A percentile compares a stretch with the other conserved stretches of the same genome.
Conservation (phyloP, 768 basidiomycete species). For the Fomitopsis serialis region DNA sequence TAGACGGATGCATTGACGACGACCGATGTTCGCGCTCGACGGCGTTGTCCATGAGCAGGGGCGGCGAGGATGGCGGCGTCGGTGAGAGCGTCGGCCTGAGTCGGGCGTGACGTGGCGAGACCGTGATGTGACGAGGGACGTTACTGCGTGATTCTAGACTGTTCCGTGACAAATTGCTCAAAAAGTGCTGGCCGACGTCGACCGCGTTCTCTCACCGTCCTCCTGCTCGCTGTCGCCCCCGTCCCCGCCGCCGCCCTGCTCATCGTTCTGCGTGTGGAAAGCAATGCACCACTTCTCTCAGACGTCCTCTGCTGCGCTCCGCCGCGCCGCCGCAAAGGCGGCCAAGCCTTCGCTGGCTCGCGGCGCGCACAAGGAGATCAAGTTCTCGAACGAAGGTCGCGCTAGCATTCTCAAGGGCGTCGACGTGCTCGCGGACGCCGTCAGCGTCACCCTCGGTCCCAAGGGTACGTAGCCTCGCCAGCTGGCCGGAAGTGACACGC, state of each 20-base stretch:
- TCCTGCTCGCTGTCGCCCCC: conserved; percentile 6
- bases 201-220: conserved; percentile 11
- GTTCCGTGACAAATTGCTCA: conserved; percentile 25
- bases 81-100: neutral
- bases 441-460: conserved; percentile 93
- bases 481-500: conserved; percentile 11
- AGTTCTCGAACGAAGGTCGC: conserved; percentile 93
- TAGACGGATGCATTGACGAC: too few relatives aligned
- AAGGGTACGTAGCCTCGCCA: conserved; percentile 54
- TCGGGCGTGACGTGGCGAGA: neutral
- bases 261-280: neutral
- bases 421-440: conserved; percentile 94
- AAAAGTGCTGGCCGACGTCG: conserved; percentile 11
- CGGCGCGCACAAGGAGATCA: conserved; percentile 92
- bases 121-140: conserved; percentile 11
- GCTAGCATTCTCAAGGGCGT: conserved; percentile 94
- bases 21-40: too few relatives aligned
- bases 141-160: conserved; percentile 27
- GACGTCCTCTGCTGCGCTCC: conserved; percentile 61
- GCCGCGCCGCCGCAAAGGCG: conserved; percentile 58
- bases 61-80: too few relatives aligned
- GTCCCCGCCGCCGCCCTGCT: conserved; percentile 11
- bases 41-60: too few relatives aligned
- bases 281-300: conserved; percentile 70
- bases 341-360: conserved; percentile 51